Evolutionary conservation across 495 filamentous ascomycete genomes (phyloP).

Genomic region (Thermochaetoides thermophila): DNA sequence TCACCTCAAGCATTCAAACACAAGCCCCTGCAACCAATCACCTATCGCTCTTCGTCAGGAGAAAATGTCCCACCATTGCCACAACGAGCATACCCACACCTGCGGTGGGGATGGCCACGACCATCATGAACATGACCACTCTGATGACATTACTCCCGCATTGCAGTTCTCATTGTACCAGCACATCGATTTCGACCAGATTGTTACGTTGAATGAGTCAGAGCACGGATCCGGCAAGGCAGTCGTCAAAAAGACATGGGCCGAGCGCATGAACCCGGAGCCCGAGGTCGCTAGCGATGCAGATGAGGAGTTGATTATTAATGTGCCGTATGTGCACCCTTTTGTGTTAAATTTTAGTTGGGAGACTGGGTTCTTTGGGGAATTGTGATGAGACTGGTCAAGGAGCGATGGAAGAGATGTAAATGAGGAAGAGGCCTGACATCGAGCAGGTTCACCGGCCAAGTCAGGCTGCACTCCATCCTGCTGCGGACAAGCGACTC

Average conservation of each 20-base stretch:
- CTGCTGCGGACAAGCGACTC: slow-evolving; percentile 64
- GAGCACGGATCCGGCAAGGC: slow-evolving; percentile 49
- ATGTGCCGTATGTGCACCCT: slow-evolving; percentile 58
- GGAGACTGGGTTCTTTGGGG: neutral
- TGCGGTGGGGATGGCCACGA: slow-evolving; percentile 12
- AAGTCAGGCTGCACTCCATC: slow-evolving; percentile 81
- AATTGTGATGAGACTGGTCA: too few species aligned
- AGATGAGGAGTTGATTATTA: slow-evolving; percentile 87
- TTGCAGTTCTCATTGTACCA: slow-evolving; percentile 77
- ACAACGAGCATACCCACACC: slow-evolving; percentile 28
- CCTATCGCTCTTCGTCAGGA: too few species aligned
- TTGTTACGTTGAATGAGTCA: slow-evolving; percentile 75
- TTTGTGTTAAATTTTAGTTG: slow-evolving; percentile 2
- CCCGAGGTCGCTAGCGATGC: slow-evolving; percentile 71
- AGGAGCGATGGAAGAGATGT: too few species aligned
- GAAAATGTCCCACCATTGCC: slow-evolving; percentile 33
- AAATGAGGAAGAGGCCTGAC: too few species aligned
- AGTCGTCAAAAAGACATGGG: slow-evolving; percentile 83
- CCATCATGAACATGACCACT: slow-evolving; percentile 50
- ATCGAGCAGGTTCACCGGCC: slow-evolving; percentile 88
- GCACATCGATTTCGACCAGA: slow-evolving; percentile 76
- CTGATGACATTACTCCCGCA: slow-evolving; percentile 82
- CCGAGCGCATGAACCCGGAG: slow-evolving; percentile 51
- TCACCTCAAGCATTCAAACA: too few species aligned
- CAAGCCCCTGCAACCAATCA: too few species aligned